These are phyloP conservation scores for Sanghuangporus weigelae DNA, from an alignment of 1,284 basidiomycete genomes.

Conservation along the genomic window DNA sequence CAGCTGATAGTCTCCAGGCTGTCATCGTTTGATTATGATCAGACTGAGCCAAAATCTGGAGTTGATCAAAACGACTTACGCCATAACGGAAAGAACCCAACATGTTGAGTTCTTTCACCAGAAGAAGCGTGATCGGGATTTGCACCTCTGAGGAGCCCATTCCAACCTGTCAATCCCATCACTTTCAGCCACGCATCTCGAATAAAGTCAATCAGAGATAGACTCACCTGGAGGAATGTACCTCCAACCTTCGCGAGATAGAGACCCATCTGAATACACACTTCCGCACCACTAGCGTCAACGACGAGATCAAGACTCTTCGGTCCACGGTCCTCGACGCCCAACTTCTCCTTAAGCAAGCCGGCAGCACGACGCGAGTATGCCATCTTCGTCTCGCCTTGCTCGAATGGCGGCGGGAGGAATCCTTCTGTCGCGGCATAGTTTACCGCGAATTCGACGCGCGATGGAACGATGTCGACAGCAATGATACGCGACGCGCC, in stretches of 20 bases:
- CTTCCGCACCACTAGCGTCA: constrained; percentile 87
- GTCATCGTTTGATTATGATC: not conserved
- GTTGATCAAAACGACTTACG: constrained; percentile 35
- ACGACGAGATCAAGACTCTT: constrained; percentile 66
- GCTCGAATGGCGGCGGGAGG: constrained; percentile 56
- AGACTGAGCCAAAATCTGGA: constrained; percentile 1
- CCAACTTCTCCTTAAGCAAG: constrained; percentile 51
- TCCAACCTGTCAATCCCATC: constrained; percentile 49
- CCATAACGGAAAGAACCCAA: constrained; percentile 88
- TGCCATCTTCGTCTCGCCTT: constrained; percentile 60
- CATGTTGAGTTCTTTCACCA: constrained; percentile 75
- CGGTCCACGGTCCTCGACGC: constrained; percentile 54
- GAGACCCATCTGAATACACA: constrained; percentile 80
- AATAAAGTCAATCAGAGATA: constrained; percentile 1
- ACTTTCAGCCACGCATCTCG: not conserved
- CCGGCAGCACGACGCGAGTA: constrained; percentile 69
- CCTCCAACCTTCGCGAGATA: constrained; percentile 70
- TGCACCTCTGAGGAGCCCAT: constrained; percentile 64
- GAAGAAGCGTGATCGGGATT: constrained; percentile 55
- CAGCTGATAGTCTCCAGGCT: constrained; percentile 83
- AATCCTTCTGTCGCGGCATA: constrained; percentile 89
- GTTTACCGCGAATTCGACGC: constrained; percentile 81
- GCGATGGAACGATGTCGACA: constrained; percentile 78
- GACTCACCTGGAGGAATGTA: constrained; percentile 57
- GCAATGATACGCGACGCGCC: constrained; percentile 79